A percentile compares a stretch with the other conserved stretches of the same genome.
Conservation (phyloP, 768 basidiomycete species). For the Podaxis sp. region DNA sequence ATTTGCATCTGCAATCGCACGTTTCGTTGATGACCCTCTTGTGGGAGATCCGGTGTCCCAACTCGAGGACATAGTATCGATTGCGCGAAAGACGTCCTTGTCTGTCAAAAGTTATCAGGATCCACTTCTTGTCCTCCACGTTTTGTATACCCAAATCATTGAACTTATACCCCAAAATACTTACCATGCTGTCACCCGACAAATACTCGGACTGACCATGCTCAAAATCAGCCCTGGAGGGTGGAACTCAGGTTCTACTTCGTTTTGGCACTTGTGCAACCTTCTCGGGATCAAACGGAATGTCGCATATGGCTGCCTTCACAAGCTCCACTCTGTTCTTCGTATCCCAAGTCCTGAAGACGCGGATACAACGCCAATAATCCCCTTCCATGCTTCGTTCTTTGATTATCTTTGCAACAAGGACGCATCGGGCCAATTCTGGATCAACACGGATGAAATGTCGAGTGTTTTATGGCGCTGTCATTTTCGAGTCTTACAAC, state of each 20-base stretch:
- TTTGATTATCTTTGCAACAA: neutral
- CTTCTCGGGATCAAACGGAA: neutral
- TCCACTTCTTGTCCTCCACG: neutral
- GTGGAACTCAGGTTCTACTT: neutral
- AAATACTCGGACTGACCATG: neutral
- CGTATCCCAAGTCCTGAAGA: neutral
- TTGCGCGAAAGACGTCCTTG: neutral
- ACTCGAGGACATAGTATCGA: neutral
- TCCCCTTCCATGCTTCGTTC: neutral
- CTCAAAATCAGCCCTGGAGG: neutral
- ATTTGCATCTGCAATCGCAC: neutral
- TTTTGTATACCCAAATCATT: conserved; percentile 3
- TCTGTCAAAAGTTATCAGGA: neutral
- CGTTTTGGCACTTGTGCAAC: conserved; percentile 2
- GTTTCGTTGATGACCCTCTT: conserved; percentile 1
- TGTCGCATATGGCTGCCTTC: conserved; percentile 4
- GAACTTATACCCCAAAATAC: neutral
- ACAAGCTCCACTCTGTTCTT: conserved; percentile 7
- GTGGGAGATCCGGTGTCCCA: neutral
- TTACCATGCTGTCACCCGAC: neutral
- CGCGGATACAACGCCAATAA: neutral
- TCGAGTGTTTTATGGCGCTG: neutral
- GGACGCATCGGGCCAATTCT: neutral
- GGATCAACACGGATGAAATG: neutral
- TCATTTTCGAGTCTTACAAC: neutral